phyloP scores from a whole-genome alignment of 2,329 filamentous ascomycete genomes.

The Clarireedia paspali region DNA sequence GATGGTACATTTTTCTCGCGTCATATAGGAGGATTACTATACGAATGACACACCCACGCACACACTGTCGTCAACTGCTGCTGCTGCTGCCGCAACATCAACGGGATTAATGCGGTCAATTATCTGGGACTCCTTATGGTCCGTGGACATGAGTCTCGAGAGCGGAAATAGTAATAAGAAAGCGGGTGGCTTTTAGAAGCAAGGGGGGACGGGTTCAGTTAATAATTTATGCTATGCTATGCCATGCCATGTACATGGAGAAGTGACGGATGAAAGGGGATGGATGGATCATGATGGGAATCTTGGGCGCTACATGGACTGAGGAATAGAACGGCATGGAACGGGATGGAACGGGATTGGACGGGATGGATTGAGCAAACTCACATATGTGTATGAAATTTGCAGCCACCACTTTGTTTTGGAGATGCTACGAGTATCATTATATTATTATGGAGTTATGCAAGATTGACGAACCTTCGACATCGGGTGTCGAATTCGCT shows the following conservation, averaged over 20 bases:
- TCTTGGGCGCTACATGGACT: not conserved
- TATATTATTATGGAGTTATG: too few species aligned
- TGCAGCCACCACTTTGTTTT: too few species aligned
- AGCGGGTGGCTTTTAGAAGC: not conserved
- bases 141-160: slow-evolving; percentile 49
- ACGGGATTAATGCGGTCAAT: slow-evolving; percentile 37
- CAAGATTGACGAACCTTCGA: too few species aligned
- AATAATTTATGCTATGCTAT: not conserved
- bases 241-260: not conserved
- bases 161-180: slow-evolving; percentile 25
- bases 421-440: too few species aligned
- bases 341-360: not conserved
- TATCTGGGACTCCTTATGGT: slow-evolving; percentile 57
- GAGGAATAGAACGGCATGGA: not conserved
- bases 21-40: slow-evolving; percentile 15
- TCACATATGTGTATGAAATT: not conserved
- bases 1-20: slow-evolving; percentile 13
- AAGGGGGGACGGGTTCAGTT: not conserved
- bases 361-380: not conserved
- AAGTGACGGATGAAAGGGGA: not conserved
- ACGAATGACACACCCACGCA: not conserved
- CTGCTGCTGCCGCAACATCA: slow-evolving; percentile 14
- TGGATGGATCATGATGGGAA: not conserved
- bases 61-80: too few species aligned
- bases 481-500: too few species aligned